Evolutionary conservation across 148 eudicot genomes (phyloP).

Genomic region (Rhododendron ferrugineum): DNA sequence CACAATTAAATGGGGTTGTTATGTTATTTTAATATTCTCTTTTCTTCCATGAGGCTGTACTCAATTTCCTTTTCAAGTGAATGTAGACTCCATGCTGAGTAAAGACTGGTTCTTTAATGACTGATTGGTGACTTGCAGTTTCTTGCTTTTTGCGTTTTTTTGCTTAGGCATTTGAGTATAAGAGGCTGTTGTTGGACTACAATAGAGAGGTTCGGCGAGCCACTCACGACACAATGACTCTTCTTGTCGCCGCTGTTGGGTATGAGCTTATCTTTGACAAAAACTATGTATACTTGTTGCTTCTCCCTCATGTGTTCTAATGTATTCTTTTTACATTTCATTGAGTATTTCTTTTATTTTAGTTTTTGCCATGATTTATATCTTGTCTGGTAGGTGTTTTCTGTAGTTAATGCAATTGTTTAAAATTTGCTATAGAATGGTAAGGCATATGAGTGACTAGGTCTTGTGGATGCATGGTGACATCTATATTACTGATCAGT

Average conservation of each 20-base stretch:
- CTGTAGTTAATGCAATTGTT: neutral
- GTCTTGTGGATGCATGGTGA: neutral
- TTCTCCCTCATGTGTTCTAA: neutral
- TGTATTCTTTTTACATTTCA: neutral
- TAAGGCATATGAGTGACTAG: neutral
- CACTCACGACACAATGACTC: conserved; percentile 83
- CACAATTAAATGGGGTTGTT: neutral
- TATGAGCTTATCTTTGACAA: conserved; percentile 29
- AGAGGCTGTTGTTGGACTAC: conserved; percentile 86
- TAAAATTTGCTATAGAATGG: neutral
- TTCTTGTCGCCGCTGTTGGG: conserved; percentile 66
- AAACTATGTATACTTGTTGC: conserved; percentile 3
- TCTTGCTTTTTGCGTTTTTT: neutral
- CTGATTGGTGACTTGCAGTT: conserved; percentile 5
- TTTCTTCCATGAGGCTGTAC: neutral
- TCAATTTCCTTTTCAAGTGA: neutral
- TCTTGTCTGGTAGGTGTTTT: neutral
- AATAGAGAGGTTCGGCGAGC: conserved; percentile 91
- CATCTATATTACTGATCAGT: neutral
- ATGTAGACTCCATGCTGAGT: neutral
- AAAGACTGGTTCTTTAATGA: neutral
- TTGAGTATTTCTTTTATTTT: neutral
- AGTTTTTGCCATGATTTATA: neutral
- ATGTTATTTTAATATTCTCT: neutral
- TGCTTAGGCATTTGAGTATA: conserved; percentile 83